Percentiles rank a stretch among this genome's conserved stretches.
These are phyloP conservation scores for Aspergillus hancockii DNA, from an alignment of 495 filamentous ascomycete species.

Conservation along the genomic window DNA sequence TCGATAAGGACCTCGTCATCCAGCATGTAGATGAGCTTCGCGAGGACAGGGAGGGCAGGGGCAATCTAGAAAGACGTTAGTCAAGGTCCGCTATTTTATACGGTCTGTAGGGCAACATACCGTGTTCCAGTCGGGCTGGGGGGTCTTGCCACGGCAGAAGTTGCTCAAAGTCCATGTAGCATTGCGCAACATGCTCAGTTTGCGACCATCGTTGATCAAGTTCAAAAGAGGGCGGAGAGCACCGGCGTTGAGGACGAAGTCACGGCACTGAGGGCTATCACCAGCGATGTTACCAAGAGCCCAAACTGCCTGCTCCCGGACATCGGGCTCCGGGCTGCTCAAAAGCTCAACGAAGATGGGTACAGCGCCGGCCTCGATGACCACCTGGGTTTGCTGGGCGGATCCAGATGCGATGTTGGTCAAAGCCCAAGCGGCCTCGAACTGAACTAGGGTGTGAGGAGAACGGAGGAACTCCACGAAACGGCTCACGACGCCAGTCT, in stretches of 20 bases:
- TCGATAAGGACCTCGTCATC: conserved; percentile 99
- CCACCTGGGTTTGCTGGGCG: conserved; percentile 95
- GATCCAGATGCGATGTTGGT: conserved; percentile 99
- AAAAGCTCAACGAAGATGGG: conserved; percentile 98
- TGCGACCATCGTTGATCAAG: conserved; percentile 94
- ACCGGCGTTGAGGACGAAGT: conserved; percentile 88
- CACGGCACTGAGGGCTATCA: conserved; percentile 94
- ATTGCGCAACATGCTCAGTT: conserved; percentile 98
- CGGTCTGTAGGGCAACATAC: conserved; percentile 44
- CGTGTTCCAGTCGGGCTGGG: conserved; percentile 96
- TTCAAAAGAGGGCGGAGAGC: conserved; percentile 85
- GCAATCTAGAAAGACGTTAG: conserved; percentile 65
- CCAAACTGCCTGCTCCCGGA: conserved; percentile 98
- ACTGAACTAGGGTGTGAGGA: conserved; percentile 97
- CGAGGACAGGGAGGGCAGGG: conserved; percentile 92
- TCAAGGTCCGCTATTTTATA: not conserved
- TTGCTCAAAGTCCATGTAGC: conserved; percentile 99
- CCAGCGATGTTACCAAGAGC: conserved; percentile 98
- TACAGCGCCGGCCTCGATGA: conserved; percentile 97
- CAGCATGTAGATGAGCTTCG: conserved; percentile 96
- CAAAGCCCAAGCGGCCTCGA: conserved; percentile 98
- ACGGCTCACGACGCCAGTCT: conserved; percentile 94
- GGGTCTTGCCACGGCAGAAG: conserved; percentile 99
- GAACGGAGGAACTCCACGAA: conserved; percentile 99
- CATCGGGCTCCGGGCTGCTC: conserved; percentile 94